Base-by-base conservation (phyloP, 192 early-diverging fungal species). In the Thoreauomyces humboldtii region DNA sequence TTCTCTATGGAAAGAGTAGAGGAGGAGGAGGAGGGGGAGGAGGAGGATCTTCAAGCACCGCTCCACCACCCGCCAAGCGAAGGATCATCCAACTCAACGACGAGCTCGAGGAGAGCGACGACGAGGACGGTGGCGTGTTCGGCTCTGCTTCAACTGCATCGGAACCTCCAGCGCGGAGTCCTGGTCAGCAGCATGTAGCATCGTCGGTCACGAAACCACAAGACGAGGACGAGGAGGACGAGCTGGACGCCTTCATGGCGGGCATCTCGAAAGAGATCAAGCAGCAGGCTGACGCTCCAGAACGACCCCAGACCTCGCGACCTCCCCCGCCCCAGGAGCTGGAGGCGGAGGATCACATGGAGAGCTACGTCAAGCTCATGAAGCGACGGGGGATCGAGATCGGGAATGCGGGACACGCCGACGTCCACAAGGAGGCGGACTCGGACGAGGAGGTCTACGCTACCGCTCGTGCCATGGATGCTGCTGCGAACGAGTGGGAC, bases 381-480 rank as follows among this genome's bases (percentile, higher is more conserved):
- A 85, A 87, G 61, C 78, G 78, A 35, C 87, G 86, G 46, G 90
- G 90, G 14, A 72, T 92, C 38, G 81, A 80, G 21, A 78, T 91
- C 37, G 91, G 91, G n/a, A 50, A 63, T 5, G 50, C 27, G 15
- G 70, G 29, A 37, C 57, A 21, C 19, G 71, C 59, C 34, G 70
- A 69, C 41, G 27, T 52, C 15, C 50, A 52, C 32, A 22, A 29
- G 4, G 55, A 88, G 48, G 81, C 71, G 6, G 85, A 91, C 69
- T 89, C 88, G 43, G 91, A 92, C 61, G 91, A 91, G 58, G 89
- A 91, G 70, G 91, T 92, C 1, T 92, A 92, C 72, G 86, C 88
- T 2, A 86, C 91, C 19, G 91, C 90, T 2, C 70, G 81, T 11
- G 89, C 88, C 27, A 67, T 91, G 19, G 87, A 92, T 73, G 87